These are phyloP conservation scores for Microdochium nivale DNA, from an alignment of 2,329 filamentous ascomycete species.

Conservation along the genomic window DNA sequence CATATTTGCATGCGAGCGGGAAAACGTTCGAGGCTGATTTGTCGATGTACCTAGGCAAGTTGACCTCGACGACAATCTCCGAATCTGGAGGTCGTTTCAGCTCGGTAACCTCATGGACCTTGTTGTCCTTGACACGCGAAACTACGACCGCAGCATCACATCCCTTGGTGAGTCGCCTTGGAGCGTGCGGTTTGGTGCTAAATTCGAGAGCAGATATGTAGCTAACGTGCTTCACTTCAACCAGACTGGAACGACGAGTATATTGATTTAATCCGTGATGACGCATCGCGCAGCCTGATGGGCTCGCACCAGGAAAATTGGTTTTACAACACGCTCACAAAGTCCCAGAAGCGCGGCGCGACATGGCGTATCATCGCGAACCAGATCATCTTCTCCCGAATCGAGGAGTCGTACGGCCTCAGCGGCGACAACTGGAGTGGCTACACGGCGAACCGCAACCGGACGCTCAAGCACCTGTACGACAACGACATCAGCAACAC, in stretches of 20 bases:
- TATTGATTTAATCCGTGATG: slow-evolving; percentile 51
- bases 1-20: background rate
- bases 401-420: slow-evolving; percentile 26
- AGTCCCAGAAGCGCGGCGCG: slow-evolving; percentile 54
- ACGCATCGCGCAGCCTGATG: slow-evolving; percentile 62
- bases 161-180: slow-evolving; percentile 17
- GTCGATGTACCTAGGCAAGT: slow-evolving; percentile 40
- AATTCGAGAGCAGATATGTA: background rate
- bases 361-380: slow-evolving; percentile 65
- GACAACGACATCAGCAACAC: slow-evolving; percentile 64
- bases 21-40: slow-evolving; percentile 15
- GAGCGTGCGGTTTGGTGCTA: background rate
- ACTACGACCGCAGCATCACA: slow-evolving; percentile 61
- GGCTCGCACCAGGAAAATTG: slow-evolving; percentile 65
- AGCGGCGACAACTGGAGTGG: slow-evolving; percentile 26
- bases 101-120: slow-evolving; percentile 58
- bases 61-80: slow-evolving; percentile 60
- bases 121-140: slow-evolving; percentile 59
- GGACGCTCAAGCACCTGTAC: slow-evolving; percentile 59
- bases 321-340: slow-evolving; percentile 54
- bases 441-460: slow-evolving; percentile 62
- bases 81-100: slow-evolving; percentile 59
- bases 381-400: slow-evolving; percentile 58
- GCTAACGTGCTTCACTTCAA: slow-evolving; percentile 14
- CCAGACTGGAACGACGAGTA: slow-evolving; percentile 54